Evolutionary conservation across 371 early-diverging fungal species (phyloP).

Genomic region (Mucor circinelloides): DNA sequence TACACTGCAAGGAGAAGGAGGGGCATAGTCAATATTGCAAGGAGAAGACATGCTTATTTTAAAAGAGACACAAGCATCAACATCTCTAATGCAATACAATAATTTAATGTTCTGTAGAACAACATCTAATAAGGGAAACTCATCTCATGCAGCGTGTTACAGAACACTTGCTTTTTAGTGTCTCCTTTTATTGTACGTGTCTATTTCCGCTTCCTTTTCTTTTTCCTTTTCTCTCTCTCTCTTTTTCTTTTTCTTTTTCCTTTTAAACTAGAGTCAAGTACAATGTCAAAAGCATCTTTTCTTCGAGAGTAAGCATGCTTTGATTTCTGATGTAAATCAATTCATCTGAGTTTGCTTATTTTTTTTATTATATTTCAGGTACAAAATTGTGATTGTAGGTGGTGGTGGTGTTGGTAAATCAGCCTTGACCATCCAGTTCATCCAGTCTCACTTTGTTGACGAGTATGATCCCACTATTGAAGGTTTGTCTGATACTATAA

Average conservation of each 20-base stretch:
- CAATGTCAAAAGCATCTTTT: slow-evolving; percentile 32
- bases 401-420: slow-evolving; percentile 89
- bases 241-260: slow-evolving; percentile 2
- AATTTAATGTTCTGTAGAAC: slow-evolving; percentile 1
- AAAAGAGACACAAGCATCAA: background rate
- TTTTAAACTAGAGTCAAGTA: background rate
- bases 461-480: slow-evolving; percentile 96
- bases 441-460: slow-evolving; percentile 89
- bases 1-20: too few species aligned
- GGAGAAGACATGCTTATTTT: background rate
- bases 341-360: background rate
- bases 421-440: slow-evolving; percentile 90
- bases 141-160: slow-evolving; percentile 24
- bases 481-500: slow-evolving; percentile 34
- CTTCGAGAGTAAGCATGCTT: slow-evolving; percentile 31
- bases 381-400: slow-evolving; percentile 23
- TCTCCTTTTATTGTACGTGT: slow-evolving; percentile 1
- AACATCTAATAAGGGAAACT: slow-evolving; percentile 17
- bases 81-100: background rate
- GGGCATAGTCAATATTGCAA: too few species aligned
- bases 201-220: slow-evolving; percentile 1
- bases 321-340: background rate
- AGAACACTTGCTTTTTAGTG: slow-evolving; percentile 3
- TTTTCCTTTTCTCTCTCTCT: slow-evolving; percentile 5
- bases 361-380: slow-evolving; percentile 11